Evolutionary conservation across 139 green algal species (phyloP).

Genomic region (Coccomyxa sp.): DNA sequence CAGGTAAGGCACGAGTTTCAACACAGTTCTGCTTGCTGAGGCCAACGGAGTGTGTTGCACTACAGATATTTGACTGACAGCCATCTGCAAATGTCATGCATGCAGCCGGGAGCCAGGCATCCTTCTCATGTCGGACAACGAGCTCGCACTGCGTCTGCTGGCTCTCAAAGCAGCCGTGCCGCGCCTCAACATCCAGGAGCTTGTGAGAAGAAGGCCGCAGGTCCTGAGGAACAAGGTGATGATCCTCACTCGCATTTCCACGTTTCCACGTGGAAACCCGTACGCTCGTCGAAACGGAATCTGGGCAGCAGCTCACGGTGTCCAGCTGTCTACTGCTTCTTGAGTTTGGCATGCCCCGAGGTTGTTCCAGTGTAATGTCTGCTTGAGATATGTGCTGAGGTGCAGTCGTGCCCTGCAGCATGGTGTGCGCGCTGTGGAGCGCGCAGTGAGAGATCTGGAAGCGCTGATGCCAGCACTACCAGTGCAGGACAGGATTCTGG

Average conservation of each 20-base stretch:
- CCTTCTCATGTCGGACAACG: background rate
- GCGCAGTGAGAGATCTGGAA: background rate
- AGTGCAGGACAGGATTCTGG: background rate
- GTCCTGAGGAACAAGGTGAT: background rate
- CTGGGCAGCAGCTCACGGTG: background rate
- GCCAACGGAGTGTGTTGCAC: background rate
- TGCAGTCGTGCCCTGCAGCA: background rate
- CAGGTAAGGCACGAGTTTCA: background rate
- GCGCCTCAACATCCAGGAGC: background rate
- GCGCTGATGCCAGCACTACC: background rate
- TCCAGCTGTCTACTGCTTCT: background rate
- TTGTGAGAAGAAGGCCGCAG: background rate
- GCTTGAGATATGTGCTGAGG: background rate
- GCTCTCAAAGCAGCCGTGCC: background rate
- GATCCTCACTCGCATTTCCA: background rate
- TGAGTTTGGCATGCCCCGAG: too few species aligned
- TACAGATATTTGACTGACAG: background rate
- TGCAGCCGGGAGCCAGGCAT: background rate
- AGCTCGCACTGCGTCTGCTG: background rate
- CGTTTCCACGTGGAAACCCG: background rate
- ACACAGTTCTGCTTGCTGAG: background rate
- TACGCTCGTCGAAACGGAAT: background rate
- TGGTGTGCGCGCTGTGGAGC: background rate
- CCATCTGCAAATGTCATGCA: background rate
- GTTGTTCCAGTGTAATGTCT: background rate